Conservation (phyloP, 257 asterid species). For the Solanum paucissectum region DNA sequence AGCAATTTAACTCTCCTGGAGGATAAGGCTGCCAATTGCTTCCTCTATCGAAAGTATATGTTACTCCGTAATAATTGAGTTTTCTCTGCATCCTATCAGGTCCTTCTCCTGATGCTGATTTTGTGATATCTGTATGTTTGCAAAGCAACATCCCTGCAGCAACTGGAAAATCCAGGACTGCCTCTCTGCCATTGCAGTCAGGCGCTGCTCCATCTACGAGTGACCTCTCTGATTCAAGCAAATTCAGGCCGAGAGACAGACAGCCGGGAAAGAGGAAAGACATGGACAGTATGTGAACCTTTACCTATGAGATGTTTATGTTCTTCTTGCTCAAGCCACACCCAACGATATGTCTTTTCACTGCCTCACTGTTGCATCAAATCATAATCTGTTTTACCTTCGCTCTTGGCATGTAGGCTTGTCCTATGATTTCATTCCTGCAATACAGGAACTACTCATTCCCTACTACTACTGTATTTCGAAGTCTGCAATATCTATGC, state of each 20-base stretch:
- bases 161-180: slow-evolving; percentile 28
- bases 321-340: neutral
- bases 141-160: slow-evolving; percentile 62
- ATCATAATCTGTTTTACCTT: neutral
- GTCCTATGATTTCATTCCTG: neutral
- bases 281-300: slow-evolving; percentile 38
- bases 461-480: neutral
- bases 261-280: slow-evolving; percentile 64
- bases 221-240: slow-evolving; percentile 49
- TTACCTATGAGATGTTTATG: neutral
- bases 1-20: neutral
- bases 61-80: neutral
- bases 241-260: slow-evolving; percentile 44
- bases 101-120: slow-evolving; percentile 84
- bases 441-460: neutral
- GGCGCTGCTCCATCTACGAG: slow-evolving; percentile 59
- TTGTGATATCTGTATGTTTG: slow-evolving; percentile 80
- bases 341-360: neutral
- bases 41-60: neutral
- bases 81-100: slow-evolving; percentile 36
- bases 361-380: neutral
- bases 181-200: slow-evolving; percentile 23
- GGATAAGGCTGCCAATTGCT: neutral
- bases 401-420: neutral
- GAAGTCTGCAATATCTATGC: neutral